A percentile compares a stretch with the other conserved stretches of the same genome.
Evolutionary conservation across 2,329 filamentous ascomycete species (phyloP).

Genomic region (Pseudogymnoascus sp.): DNA sequence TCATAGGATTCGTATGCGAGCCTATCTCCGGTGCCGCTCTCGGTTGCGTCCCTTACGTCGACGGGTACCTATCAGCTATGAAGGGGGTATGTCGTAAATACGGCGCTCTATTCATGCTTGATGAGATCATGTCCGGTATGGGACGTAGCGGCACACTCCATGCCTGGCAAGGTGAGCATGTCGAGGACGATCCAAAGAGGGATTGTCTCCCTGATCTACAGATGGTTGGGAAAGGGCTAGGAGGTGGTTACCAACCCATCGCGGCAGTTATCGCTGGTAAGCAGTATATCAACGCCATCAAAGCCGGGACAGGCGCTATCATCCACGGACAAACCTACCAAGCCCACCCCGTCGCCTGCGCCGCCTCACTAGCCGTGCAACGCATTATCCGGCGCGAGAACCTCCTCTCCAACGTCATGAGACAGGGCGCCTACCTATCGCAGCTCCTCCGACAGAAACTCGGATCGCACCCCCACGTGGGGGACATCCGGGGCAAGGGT

Average conservation of each 20-base stretch:
- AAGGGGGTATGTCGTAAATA: conserved; percentile 62
- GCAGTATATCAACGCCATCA: conserved; percentile 41
- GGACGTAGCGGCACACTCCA: conserved; percentile 49
- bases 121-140: conserved; percentile 63
- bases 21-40: conserved; percentile 63
- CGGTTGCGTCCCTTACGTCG: conserved; percentile 60
- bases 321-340: conserved; percentile 52
- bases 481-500: conserved; percentile 55
- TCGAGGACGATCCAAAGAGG: conserved; percentile 20
- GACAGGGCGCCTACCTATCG: conserved; percentile 46
- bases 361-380: conserved; percentile 58
- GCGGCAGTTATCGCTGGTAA: conserved; percentile 52
- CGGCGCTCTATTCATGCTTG: conserved; percentile 68
- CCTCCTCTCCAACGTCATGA: conserved; percentile 51
- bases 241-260: conserved; percentile 56
- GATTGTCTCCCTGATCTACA: conserved; percentile 53
- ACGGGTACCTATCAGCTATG: conserved; percentile 65
- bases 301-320: conserved; percentile 21
- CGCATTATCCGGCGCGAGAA: conserved; percentile 50
- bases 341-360: conserved; percentile 52
- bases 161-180: conserved; percentile 48
- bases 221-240: conserved; percentile 60
- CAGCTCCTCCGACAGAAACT: conserved; percentile 39
- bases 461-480: conserved; percentile 44
- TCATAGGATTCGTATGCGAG: conserved; percentile 62